A percentile compares a stretch with the other conserved stretches of the same genome.
These are phyloP conservation scores for Hylodesmum podocarpum DNA, from an alignment of 306 rosid genomes.

Conservation along the genomic window DNA sequence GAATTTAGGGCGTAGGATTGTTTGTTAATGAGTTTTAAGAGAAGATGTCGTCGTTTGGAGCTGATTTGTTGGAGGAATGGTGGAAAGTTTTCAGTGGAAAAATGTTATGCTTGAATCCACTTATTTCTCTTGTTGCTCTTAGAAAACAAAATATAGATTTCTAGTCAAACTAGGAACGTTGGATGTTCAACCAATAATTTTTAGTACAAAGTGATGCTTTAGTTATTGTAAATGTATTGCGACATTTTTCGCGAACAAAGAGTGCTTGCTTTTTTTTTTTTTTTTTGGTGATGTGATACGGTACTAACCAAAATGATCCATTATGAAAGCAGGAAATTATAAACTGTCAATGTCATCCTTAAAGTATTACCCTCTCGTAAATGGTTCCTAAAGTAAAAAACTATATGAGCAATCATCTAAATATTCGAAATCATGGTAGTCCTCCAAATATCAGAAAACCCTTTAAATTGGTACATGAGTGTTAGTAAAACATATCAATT, in stretches of 20 bases:
- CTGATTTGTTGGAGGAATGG: background rate
- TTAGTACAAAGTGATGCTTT: background rate
- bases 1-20: background rate
- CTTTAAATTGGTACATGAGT: background rate
- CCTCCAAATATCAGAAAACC: background rate
- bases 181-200: background rate
- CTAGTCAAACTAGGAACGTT: background rate
- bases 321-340: background rate
- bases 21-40: background rate
- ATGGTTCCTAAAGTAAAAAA: background rate
- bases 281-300: slow-evolving; percentile 1
- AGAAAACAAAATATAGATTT: background rate
- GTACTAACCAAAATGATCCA: background rate
- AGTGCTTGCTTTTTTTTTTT: background rate
- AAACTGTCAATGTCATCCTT: background rate
- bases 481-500: background rate
- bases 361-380: background rate
- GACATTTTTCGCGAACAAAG: background rate
- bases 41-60: background rate
- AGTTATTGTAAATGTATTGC: background rate
- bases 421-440: background rate
- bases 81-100: slow-evolving; percentile 21
- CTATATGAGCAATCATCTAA: background rate
- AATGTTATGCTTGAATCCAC: background rate
- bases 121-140: slow-evolving; percentile 11